Percentiles rank a stretch among this genome's conserved stretches.
Conservation (phyloP, 345 rosid species). For the Orychophragmus violaceus region DNA sequence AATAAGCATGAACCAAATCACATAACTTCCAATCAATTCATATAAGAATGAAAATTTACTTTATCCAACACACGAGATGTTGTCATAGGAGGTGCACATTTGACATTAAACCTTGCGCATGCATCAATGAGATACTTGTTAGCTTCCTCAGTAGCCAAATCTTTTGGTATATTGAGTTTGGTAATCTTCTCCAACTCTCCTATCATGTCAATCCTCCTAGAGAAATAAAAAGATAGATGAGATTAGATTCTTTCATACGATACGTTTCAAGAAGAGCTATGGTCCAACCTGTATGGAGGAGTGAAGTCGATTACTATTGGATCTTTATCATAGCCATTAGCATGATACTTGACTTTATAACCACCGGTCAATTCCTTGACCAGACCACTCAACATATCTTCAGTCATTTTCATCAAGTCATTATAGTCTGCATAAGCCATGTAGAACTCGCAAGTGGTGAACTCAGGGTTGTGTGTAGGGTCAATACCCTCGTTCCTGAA, state of each 20-base stretch:
- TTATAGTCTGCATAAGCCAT: slow-evolving; percentile 92
- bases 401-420: slow-evolving; percentile 82
- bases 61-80: slow-evolving; percentile 29
- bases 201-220: slow-evolving; percentile 73
- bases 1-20: background rate
- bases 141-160: slow-evolving; percentile 57
- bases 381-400: slow-evolving; percentile 73
- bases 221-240: slow-evolving; percentile 9
- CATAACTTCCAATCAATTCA: background rate
- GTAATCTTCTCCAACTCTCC: slow-evolving; percentile 68
- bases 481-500: slow-evolving; percentile 95
- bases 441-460: slow-evolving; percentile 93
- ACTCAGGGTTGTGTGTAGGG: slow-evolving; percentile 90
- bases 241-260: background rate
- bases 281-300: slow-evolving; percentile 71
- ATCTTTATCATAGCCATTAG: slow-evolving; percentile 67
- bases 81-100: slow-evolving; percentile 70
- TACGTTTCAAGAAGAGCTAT: background rate
- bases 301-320: slow-evolving; percentile 89
- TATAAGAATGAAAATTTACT: background rate
- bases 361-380: slow-evolving; percentile 76
- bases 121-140: slow-evolving; percentile 54
- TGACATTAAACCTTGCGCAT: slow-evolving; percentile 52
- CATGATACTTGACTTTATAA: slow-evolving; percentile 71
- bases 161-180: slow-evolving; percentile 58